Percentiles rank a stretch among this genome's conserved stretches.
Conservation (phyloP, 345 rosid genomes). For the Syzygium aqueum region DNA sequence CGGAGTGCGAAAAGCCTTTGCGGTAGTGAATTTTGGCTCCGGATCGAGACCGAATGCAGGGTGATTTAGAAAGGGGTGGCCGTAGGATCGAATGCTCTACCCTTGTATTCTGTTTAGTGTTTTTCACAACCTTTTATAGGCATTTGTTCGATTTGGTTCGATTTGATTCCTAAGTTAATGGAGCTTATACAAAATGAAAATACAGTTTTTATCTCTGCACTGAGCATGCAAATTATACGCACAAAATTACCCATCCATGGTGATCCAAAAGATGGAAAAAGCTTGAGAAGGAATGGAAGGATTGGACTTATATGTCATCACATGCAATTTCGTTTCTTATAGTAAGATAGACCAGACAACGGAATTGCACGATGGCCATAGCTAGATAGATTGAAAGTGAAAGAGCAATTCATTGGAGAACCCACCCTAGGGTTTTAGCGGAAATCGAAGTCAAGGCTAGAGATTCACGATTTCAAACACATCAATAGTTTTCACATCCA, state of each 20-base stretch:
- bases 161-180: not conserved
- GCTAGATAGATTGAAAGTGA: not conserved
- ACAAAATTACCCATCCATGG: not conserved
- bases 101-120: not conserved
- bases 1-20: not conserved
- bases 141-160: not conserved
- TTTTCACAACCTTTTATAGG: not conserved
- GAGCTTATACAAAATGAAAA: not conserved
- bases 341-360: not conserved
- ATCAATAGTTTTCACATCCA: conserved; percentile 2
- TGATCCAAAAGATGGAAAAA: not conserved
- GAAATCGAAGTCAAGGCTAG: not conserved
- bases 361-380: not conserved
- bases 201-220: not conserved
- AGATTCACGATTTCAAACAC: not conserved
- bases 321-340: not conserved
- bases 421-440: not conserved
- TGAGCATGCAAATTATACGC: not conserved
- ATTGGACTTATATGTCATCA: not conserved
- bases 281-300: not conserved
- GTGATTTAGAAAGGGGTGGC: not conserved
- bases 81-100: not conserved
- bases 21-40: not conserved
- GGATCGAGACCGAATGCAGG: not conserved
- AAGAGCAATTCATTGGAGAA: not conserved